Conservation (phyloP, 345 rosid genomes). For the Raphanus sativus region DNA sequence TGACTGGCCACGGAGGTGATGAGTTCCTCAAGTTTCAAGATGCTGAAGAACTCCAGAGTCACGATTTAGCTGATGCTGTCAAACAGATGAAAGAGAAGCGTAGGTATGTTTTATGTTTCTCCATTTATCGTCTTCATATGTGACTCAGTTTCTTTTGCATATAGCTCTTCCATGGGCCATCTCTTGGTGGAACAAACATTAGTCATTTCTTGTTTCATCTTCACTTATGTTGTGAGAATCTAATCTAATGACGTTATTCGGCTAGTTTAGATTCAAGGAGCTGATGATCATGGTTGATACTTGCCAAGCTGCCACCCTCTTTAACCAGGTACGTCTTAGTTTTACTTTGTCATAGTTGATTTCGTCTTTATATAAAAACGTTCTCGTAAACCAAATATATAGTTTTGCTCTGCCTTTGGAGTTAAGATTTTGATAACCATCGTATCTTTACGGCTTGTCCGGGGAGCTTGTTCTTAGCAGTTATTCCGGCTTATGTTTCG, state of each 20-base stretch:
- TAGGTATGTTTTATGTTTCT: slow-evolving; percentile 45
- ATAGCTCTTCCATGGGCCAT: background rate
- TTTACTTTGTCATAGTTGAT: background rate
- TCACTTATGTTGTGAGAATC: slow-evolving; percentile 7
- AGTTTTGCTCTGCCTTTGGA: slow-evolving; percentile 18
- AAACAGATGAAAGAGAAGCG: slow-evolving; percentile 98
- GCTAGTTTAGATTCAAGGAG: slow-evolving; percentile 80
- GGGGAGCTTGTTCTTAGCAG: slow-evolving; percentile 5
- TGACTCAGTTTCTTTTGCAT: too few species aligned
- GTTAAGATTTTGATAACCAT: background rate
- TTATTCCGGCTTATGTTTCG: slow-evolving; percentile 8
- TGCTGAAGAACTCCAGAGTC: slow-evolving; percentile 97
- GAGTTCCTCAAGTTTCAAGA: slow-evolving; percentile 97
- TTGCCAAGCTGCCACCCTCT: slow-evolving; percentile 98
- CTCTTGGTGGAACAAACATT: background rate
- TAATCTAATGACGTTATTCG: slow-evolving; percentile 23
- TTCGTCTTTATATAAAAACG: background rate
- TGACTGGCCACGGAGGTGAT: slow-evolving; percentile 99
- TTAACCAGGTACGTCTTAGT: slow-evolving; percentile 65
- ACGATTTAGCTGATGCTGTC: slow-evolving; percentile 98
- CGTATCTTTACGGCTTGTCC: background rate
- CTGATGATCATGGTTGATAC: slow-evolving; percentile 97
- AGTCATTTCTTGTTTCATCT: slow-evolving; percentile 10
- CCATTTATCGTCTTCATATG: background rate
- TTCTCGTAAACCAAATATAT: background rate